phyloP scores from a whole-genome alignment of 768 basidiomycete species.

The Russula lepida region DNA sequence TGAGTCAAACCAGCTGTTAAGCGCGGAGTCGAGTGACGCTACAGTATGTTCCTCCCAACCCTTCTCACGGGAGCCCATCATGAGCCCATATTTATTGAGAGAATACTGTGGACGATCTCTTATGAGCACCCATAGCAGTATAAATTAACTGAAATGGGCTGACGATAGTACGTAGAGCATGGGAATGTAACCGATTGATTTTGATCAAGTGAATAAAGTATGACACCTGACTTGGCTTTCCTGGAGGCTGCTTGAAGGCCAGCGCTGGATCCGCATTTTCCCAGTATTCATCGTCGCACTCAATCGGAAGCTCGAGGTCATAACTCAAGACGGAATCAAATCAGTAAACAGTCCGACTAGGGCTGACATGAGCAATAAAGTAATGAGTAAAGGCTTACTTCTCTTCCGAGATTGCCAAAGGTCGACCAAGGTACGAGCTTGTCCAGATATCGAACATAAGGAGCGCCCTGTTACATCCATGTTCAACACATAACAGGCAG shows the following conservation, averaged over 20 bases:
- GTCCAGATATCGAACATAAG: constrained; percentile 38
- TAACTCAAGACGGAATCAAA: constrained; percentile 25
- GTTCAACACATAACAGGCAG: not conserved
- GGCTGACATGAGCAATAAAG: too few relatives aligned
- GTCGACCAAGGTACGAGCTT: constrained; percentile 51
- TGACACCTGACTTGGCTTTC: constrained; percentile 44
- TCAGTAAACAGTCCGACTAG: not conserved
- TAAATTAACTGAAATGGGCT: constrained; percentile 11
- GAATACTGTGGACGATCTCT: constrained; percentile 18
- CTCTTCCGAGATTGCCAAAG: constrained; percentile 64
- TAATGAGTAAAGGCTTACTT: constrained; percentile 33
- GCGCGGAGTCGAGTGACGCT: constrained; percentile 20
- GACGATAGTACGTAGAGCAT: constrained; percentile 54
- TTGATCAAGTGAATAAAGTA: constrained; percentile 49
- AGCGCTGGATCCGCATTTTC: constrained; percentile 7
- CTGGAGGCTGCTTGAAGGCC: constrained; percentile 54
- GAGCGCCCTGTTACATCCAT: constrained; percentile 35
- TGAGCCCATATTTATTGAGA: constrained; percentile 12
- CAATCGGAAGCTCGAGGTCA: constrained; percentile 14
- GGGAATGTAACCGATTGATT: constrained; percentile 54
- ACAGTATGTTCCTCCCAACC: constrained; percentile 21
- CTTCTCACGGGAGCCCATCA: constrained; percentile 13
- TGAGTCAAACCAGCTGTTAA: constrained; percentile 31
- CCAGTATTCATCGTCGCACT: constrained; percentile 22
- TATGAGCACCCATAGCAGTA: not conserved